phyloP scores from a whole-genome alignment of 352 stramenopile genomes.

The Phytophthora pisi region DNA sequence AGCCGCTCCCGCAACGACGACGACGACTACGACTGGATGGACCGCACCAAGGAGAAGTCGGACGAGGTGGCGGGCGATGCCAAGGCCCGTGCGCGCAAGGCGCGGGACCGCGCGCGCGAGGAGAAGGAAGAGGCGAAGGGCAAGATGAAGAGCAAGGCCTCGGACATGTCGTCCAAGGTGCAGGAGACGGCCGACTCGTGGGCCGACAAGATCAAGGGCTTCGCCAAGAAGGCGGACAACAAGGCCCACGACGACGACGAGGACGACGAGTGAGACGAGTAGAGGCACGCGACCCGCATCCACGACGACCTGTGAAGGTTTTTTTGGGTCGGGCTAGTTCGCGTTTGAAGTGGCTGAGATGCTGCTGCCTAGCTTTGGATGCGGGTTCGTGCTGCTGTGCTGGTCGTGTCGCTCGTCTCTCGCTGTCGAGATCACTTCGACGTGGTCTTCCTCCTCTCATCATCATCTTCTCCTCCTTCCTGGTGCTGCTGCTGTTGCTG shows the following conservation, averaged over 20 bases:
- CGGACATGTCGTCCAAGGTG: slow-evolving; percentile 43
- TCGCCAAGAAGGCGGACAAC: slow-evolving; percentile 44
- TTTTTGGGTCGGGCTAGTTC: slow-evolving; percentile 6
- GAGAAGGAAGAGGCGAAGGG: slow-evolving; percentile 41
- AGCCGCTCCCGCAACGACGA: slow-evolving; percentile 14
- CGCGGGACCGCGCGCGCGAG: slow-evolving; percentile 27
- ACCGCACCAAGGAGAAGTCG: slow-evolving; percentile 47
- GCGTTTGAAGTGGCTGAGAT: slow-evolving; percentile 12
- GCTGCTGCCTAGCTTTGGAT: slow-evolving; percentile 21
- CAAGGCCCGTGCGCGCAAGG: slow-evolving; percentile 37
- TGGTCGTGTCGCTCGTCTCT: background rate
- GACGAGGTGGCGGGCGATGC: slow-evolving; percentile 34
- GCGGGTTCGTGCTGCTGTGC: slow-evolving; percentile 8
- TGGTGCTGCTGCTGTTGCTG: background rate
- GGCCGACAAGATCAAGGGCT: slow-evolving; percentile 39
- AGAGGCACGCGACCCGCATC: background rate
- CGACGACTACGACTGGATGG: slow-evolving; percentile 59
- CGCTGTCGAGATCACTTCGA: background rate
- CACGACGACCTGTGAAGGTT: background rate
- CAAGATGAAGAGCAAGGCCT: slow-evolving; percentile 36
- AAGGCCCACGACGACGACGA: slow-evolving; percentile 30
- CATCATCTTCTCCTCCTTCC: background rate
- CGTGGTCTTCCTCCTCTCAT: background rate
- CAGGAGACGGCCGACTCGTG: slow-evolving; percentile 44
- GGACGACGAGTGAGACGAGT: slow-evolving; percentile 7